Percentiles rank a stretch among this genome's conserved stretches.
These are phyloP conservation scores for Anthracocystis setariae DNA, from an alignment of 1,284 basidiomycete genomes.

Conservation along the genomic window DNA sequence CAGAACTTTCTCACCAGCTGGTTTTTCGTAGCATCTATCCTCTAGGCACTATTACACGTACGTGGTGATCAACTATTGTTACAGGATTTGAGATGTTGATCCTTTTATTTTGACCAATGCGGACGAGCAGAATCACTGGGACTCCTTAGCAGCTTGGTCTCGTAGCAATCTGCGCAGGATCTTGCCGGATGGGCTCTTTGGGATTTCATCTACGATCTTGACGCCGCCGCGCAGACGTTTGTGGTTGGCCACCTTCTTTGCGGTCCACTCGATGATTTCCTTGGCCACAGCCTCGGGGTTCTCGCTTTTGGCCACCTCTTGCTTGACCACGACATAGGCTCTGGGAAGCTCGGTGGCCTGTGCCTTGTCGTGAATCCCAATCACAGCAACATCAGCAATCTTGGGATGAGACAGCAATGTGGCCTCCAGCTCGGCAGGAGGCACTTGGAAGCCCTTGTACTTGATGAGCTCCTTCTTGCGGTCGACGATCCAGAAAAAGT, in stretches of 20 bases:
- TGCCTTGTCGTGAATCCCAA: conserved; percentile 34
- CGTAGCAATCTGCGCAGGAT: conserved; percentile 61
- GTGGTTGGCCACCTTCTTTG: conserved; percentile 65
- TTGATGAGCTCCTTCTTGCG: conserved; percentile 61
- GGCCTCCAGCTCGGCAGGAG: conserved; percentile 56
- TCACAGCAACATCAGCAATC: conserved; percentile 51
- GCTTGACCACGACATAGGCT: conserved; percentile 64
- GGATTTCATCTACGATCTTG: conserved; percentile 52
- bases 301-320: conserved; percentile 37
- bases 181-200: conserved; percentile 65
- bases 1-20: no score
- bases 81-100: not conserved
- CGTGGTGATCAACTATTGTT: not conserved
- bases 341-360: conserved; percentile 60
- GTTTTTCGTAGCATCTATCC: no score
- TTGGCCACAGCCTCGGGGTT: conserved; percentile 49
- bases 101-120: no score
- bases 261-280: conserved; percentile 64
- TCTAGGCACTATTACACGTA: no score
- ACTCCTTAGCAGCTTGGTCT: conserved; percentile 49
- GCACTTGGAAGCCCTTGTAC: conserved; percentile 61
- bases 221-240: conserved; percentile 68
- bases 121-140: conserved; percentile 7
- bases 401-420: conserved; percentile 47
- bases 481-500: conserved; percentile 59